Base-by-base conservation (phyloP, 768 basidiomycete species). In the Pleurotus citrinopileatus region DNA sequence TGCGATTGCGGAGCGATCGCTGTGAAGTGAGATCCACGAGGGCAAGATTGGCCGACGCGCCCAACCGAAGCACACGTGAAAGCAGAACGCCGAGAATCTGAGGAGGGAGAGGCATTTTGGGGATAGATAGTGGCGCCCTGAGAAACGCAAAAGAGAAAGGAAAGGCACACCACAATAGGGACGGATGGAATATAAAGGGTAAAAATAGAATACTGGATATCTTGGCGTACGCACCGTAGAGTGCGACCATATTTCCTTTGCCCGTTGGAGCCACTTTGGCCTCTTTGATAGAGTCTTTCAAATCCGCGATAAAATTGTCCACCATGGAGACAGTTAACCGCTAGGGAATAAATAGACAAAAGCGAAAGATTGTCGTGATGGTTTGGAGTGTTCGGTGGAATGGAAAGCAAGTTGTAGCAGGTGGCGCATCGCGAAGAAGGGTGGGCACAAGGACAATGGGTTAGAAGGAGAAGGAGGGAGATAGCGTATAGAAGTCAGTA, bases 221-320 rank as follows among this genome's bases (percentile, higher is more conserved):
- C n/a, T n/a, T n/a, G n/a, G n/a, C 55, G 58, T 38, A 73, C 83
- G 52, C 55, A 94, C 94, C 94, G 63, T 97, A 98, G 10, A 98
- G 65, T 12, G 87, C 79, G 3, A 97, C 93, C 94, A 98, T 95
- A 26, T 83, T 82, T 6, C 96, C 96, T 62, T 86, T 81, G 4
- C 87, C 87, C 26, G 75, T 73, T 0, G 89, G 85, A 15, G 73
- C 70, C 25, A 71, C 55, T 66, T 86, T 90, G 19, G 91, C 87
- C 54, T 89, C 85, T 40, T 74, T 70, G 5, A 99, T 83, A 0
- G 85, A 77, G 43, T 85, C 85, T 64, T 87, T 89, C 59, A 99
- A 75, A 63, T 98, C 96, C 12, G 81, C 79, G 48, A 98, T 77
- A 63, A 99, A 88, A 36, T 79, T 80, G 57, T 93, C 91, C 37